Evolutionary conservation across 495 filamentous ascomycete genomes (phyloP).

Genomic region (Aspergillus kassunensis): DNA sequence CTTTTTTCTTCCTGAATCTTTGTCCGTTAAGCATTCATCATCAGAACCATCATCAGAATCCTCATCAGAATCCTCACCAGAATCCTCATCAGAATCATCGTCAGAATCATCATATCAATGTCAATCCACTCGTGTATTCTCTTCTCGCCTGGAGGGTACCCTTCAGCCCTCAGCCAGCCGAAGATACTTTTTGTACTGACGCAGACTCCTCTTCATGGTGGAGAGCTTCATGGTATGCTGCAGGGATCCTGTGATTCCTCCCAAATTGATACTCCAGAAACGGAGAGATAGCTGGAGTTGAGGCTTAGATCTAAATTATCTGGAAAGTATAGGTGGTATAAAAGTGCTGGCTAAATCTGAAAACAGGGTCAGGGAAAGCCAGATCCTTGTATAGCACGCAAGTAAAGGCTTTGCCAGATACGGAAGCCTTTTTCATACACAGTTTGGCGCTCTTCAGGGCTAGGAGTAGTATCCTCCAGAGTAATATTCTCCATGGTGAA

Average conservation of each 20-base stretch:
- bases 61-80: no score
- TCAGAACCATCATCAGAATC: no score
- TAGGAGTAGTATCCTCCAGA: not conserved
- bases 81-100: no score
- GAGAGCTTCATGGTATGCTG: no score
- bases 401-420: conserved; percentile 1
- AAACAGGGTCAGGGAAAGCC: not conserved
- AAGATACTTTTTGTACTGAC: no score
- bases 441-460: not conserved
- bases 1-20: no score
- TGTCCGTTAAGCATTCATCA: no score
- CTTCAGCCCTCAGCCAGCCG: no score
- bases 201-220: no score
- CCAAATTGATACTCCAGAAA: conserved; percentile 1
- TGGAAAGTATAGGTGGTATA: conserved; percentile 2
- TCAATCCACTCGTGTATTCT: no score
- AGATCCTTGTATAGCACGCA: not conserved
- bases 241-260: not conserved
- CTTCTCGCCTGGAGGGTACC: no score
- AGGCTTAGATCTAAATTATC: not conserved
- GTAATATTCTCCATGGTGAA: not conserved
- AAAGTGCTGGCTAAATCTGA: conserved; percentile 3
- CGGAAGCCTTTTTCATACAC: not conserved
- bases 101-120: no score
- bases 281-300: not conserved